These are phyloP conservation scores for Linum trigynum DNA, from an alignment of 345 rosid species.

Conservation along the genomic window DNA sequence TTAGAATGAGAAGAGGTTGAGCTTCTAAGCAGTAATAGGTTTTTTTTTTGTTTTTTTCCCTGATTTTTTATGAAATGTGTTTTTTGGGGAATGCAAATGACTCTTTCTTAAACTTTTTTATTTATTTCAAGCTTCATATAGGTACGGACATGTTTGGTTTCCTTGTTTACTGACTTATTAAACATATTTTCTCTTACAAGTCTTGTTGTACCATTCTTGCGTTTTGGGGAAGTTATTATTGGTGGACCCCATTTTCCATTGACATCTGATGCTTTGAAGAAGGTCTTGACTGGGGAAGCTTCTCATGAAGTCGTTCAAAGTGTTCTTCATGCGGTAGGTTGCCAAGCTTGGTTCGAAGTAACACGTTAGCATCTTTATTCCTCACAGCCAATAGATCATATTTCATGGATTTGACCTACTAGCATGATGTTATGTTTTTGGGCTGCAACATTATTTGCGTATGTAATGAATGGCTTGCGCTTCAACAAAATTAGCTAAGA, in stretches of 20 bases:
- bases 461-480: background rate
- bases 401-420: background rate
- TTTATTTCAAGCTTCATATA: too few species aligned
- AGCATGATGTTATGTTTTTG: background rate
- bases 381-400: background rate
- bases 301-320: constrained; percentile 60
- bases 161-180: constrained; percentile 10
- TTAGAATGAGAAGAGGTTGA: background rate
- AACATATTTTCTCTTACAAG: constrained; percentile 33
- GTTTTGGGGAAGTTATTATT: constrained; percentile 61
- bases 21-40: constrained; percentile 1
- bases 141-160: background rate
- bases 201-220: constrained; percentile 85
- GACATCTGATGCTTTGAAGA: constrained; percentile 81
- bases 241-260: constrained; percentile 90
- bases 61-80: too few species aligned
- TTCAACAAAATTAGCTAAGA: background rate
- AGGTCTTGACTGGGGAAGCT: constrained; percentile 78
- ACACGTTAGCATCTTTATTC: background rate
- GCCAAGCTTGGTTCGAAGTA: background rate
- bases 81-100: too few species aligned
- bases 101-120: too few species aligned
- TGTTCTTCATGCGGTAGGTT: constrained; percentile 63
- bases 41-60: background rate
- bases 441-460: background rate